Evolutionary conservation across 2,329 filamentous ascomycete genomes (phyloP).

Genomic region (Trichoderma guizhouense): DNA sequence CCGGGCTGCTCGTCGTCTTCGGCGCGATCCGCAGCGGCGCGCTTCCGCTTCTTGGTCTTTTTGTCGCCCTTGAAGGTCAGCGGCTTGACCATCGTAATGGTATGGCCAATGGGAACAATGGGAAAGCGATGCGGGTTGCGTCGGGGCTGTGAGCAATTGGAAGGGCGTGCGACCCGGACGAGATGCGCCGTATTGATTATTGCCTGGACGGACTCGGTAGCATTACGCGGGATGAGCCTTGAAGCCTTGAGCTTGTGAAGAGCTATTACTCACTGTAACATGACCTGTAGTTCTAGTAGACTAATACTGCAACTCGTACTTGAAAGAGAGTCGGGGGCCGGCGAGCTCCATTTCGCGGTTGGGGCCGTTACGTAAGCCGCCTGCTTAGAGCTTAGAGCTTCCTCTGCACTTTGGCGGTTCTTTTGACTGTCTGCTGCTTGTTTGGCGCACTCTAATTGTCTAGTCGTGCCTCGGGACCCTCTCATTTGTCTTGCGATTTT

Average conservation of each 20-base stretch:
- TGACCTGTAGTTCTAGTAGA: neutral
- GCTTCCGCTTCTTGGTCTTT: slow-evolving; percentile 88
- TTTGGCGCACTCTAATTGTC: neutral
- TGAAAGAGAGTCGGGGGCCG: slow-evolving; percentile 28
- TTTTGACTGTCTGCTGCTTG: neutral
- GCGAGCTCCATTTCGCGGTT: slow-evolving; percentile 32
- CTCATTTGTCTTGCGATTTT: neutral
- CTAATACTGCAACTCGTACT: no score
- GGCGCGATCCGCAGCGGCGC: slow-evolving; percentile 52
- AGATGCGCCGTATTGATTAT: neutral
- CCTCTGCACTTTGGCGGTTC: neutral
- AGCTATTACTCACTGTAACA: neutral
- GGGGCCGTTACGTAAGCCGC: slow-evolving; percentile 27
- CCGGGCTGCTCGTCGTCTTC: slow-evolving; percentile 32
- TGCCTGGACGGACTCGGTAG: neutral
- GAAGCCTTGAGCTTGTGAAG: neutral
- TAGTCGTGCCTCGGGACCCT: neutral
- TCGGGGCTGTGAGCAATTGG: neutral
- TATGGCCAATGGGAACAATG: slow-evolving; percentile 20
- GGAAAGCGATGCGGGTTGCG: slow-evolving; percentile 1
- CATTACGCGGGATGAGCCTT: neutral
- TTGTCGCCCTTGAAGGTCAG: slow-evolving; percentile 97
- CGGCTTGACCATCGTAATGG: slow-evolving; percentile 80
- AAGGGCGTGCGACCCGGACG: neutral
- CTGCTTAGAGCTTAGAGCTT: neutral